phyloP scores from a whole-genome alignment of 192 early-diverging fungal species.

The Podila minutissima region DNA sequence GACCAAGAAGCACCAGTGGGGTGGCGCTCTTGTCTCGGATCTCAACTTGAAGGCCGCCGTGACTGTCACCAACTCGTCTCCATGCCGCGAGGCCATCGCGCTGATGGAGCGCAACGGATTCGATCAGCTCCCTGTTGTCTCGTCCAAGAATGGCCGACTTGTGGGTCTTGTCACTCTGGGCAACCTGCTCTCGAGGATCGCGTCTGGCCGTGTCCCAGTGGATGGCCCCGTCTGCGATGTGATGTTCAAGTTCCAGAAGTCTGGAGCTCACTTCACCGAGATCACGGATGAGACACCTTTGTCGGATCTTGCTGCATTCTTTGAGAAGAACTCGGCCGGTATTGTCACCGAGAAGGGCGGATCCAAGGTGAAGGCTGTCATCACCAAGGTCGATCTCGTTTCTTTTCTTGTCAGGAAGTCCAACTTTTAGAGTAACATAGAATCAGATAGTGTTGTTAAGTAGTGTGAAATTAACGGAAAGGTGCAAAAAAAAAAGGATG shows the following conservation, averaged over 20 bases:
- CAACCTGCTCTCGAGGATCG: conserved; percentile 80
- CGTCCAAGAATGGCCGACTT: conserved; percentile 52
- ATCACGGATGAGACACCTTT: conserved; percentile 86
- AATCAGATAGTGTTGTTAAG: too few relatives aligned
- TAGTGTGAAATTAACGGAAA: too few relatives aligned
- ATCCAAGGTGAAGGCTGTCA: conserved; percentile 74
- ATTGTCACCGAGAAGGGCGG: conserved; percentile 82
- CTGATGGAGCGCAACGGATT: conserved; percentile 87
- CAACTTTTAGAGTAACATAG: conserved; percentile 8
- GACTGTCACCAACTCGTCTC: conserved; percentile 75
- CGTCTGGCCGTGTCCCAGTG: conserved; percentile 67
- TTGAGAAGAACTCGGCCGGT: conserved; percentile 86
- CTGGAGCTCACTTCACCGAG: conserved; percentile 77
- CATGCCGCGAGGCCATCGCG: conserved; percentile 76
- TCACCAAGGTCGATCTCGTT: conserved; percentile 93
- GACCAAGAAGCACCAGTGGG: conserved; percentile 69
- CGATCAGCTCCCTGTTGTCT: conserved; percentile 91
- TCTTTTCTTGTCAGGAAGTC: conserved; percentile 68
- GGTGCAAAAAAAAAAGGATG: too few relatives aligned
- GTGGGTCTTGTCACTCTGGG: conserved; percentile 88
- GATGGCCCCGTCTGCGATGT: conserved; percentile 69
- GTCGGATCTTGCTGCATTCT: conserved; percentile 81
- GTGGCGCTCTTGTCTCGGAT: conserved; percentile 80
- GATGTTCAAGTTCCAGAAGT: conserved; percentile 74
- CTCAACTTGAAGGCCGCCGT: conserved; percentile 83